Percentiles rank a stretch among this genome's conserved stretches.
Conservation (phyloP, 257 asterid species). For the Schizonepeta tenuifolia region DNA sequence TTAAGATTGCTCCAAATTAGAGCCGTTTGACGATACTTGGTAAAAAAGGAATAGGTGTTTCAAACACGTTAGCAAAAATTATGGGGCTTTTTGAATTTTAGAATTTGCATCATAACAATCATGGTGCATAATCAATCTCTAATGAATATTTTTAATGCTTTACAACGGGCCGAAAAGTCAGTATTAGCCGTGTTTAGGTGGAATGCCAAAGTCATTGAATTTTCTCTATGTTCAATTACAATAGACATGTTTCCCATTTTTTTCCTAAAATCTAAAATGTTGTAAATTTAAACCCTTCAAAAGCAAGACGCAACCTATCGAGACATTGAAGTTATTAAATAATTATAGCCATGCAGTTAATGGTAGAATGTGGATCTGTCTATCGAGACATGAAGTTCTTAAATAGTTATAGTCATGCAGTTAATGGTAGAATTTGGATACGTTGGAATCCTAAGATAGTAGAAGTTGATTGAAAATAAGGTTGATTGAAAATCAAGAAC, state of each 20-base stretch:
- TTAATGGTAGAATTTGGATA: too few relatives aligned
- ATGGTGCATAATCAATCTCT: constrained; percentile 24
- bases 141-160: constrained; percentile 17
- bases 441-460: too few relatives aligned
- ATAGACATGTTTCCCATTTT: not conserved
- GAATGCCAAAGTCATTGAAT: constrained; percentile 11
- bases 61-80: constrained; percentile 20
- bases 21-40: too few relatives aligned
- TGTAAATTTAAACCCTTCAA: not conserved
- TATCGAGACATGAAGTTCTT: too few relatives aligned
- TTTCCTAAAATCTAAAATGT: not conserved
- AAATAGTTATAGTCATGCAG: too few relatives aligned
- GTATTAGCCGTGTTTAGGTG: constrained; percentile 32
- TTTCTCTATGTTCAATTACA: not conserved
- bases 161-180: not conserved
- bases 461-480: too few relatives aligned
- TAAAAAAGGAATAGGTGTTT: not conserved
- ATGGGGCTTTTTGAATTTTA: constrained; percentile 20
- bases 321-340: too few relatives aligned
- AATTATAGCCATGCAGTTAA: too few relatives aligned
- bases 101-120: constrained; percentile 4
- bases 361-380: too few relatives aligned
- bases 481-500: too few relatives aligned
- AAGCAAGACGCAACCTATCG: not conserved
- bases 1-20: not conserved